Evolutionary conservation across 164 flowering plant species (phyloP).

Genomic region (Magnolia kwangsiensis): DNA sequence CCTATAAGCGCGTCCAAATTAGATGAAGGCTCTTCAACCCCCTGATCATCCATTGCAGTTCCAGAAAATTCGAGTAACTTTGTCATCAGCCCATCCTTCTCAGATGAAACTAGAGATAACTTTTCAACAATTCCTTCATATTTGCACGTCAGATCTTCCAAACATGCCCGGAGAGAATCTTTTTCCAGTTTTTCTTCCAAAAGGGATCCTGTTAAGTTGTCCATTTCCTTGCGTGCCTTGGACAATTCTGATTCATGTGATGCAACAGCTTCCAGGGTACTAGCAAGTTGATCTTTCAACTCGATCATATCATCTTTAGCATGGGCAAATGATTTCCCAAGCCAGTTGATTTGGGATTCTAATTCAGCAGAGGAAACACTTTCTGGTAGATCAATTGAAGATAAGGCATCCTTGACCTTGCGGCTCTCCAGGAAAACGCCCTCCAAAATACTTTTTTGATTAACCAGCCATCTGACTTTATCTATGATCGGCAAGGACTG

Average conservation of each 20-base stretch:
- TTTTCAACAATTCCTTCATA: conserved; percentile 42
- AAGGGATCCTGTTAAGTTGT: conserved; percentile 44
- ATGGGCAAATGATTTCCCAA: conserved; percentile 49
- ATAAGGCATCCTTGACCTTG: conserved; percentile 44
- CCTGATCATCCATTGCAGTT: conserved; percentile 15
- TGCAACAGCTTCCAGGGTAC: conserved; percentile 13
- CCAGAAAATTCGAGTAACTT: conserved; percentile 13
- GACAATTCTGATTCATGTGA: conserved; percentile 21
- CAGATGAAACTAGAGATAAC: conserved; percentile 29
- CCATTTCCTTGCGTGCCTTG: conserved; percentile 46
- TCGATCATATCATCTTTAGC: conserved; percentile 40
- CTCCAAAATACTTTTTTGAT: conserved; percentile 13
- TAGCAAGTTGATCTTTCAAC: conserved; percentile 39
- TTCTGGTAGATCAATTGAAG: conserved; percentile 53
- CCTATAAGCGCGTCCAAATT: conserved; percentile 38
- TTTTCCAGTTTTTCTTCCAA: conserved; percentile 57
- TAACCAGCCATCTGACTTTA: conserved; percentile 55
- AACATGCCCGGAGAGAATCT: conserved; percentile 38
- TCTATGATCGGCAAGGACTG: conserved; percentile 42
- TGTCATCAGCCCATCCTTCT: conserved; percentile 11
- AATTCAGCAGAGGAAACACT: conserved; percentile 36
- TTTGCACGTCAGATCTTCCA: conserved; percentile 45
- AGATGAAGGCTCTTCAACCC: conserved; percentile 21
- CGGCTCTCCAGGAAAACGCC: conserved; percentile 36
- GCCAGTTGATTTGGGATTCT: conserved; percentile 53